Base-by-base conservation (phyloP, 345 rosid genomes). In the Melastoma malabathricum region DNA sequence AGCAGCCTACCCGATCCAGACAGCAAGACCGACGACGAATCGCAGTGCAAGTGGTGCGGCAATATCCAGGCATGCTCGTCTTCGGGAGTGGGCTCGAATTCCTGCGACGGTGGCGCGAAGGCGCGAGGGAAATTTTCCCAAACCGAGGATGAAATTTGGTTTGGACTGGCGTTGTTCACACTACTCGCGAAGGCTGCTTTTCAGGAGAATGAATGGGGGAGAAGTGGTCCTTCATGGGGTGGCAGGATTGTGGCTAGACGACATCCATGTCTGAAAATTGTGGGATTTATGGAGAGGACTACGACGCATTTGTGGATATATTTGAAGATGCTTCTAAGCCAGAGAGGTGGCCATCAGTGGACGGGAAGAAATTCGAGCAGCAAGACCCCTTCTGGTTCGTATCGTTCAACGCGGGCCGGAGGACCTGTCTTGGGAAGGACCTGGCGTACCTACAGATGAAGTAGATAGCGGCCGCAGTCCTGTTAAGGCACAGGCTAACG, bases 151-250 rank as follows among this genome's bases (percentile, higher is more conserved):
- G n/a, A n/a, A n/a, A n/a, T n/a, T n/a, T n/a, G 96, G 82, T 86
- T 86, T 78, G 94, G 86, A 70, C 72, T 90, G 62, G 96, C 96
- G 63, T 47, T 86, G 64, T 71, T 70, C 62, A 64, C 89, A 16
- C 76, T 84, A 63, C 79, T 86, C 3, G 81, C 86, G 17, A 86
- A 90, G 76, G 74, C 79, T 59, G 68, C 83, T 44, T 62, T 74
- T 19, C 71, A 71, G 64, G 69, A 71, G 55, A 86, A 73, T 75
- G 98, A 86, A 51, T 90, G 96, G 84, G 92, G 86, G 63, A 78
- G 78, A 71, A 74, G 83, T 66, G 75, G 80, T 66, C 74, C 83
- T 66, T 73, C 98, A 44, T 86, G 98, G 98, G 98, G 98, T 70
- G 96, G 98, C 59, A 78, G 96, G 72, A 85, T 82, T 68, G 96